Conservation (phyloP, 1,284 basidiomycete genomes). For the Cystobasidiaceae sp. region DNA sequence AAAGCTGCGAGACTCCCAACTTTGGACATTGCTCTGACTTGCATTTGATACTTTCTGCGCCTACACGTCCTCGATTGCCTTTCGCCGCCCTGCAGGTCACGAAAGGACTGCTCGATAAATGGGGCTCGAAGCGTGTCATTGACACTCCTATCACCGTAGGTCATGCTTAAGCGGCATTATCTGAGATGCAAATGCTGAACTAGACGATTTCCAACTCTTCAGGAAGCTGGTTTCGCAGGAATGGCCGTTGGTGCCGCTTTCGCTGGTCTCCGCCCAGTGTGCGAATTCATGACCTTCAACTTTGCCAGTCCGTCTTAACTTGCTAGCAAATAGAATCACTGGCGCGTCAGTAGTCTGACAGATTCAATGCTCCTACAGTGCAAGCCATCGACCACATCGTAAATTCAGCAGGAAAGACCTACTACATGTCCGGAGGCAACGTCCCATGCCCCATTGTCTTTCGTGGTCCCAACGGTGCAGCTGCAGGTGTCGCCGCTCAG, state of each 20-base stretch:
- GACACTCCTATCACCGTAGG: slow-evolving; percentile 54
- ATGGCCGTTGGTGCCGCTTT: slow-evolving; percentile 91
- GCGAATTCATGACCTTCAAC: slow-evolving; percentile 99
- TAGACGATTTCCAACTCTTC: too few species aligned
- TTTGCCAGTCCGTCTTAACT: slow-evolving; percentile 57
- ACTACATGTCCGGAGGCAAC: slow-evolving; percentile 99
- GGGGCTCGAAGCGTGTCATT: slow-evolving; percentile 96
- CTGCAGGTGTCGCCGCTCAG: slow-evolving; percentile 86
- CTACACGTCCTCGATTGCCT: too few species aligned
- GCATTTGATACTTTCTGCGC: too few species aligned
- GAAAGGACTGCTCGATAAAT: slow-evolving; percentile 98
- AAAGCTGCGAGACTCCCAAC: too few species aligned
- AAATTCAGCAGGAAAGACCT: slow-evolving; percentile 99
- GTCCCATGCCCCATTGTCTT: slow-evolving; percentile 97
- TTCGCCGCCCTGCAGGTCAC: too few species aligned
- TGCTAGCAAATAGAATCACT: not conserved
- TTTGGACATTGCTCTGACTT: too few species aligned
- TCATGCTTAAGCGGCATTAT: too few species aligned
- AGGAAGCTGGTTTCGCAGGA: slow-evolving; percentile 96
- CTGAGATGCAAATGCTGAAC: too few species aligned
- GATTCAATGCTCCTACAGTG: too few species aligned
- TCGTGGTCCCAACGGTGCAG: slow-evolving; percentile 99
- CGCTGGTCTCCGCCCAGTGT: slow-evolving; percentile 88
- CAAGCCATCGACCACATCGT: slow-evolving; percentile 98
- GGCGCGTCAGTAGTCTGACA: too few species aligned